These are phyloP conservation scores for Davidsoniella virescens DNA, from an alignment of 2,329 filamentous ascomycete genomes.

Conservation along the genomic window DNA sequence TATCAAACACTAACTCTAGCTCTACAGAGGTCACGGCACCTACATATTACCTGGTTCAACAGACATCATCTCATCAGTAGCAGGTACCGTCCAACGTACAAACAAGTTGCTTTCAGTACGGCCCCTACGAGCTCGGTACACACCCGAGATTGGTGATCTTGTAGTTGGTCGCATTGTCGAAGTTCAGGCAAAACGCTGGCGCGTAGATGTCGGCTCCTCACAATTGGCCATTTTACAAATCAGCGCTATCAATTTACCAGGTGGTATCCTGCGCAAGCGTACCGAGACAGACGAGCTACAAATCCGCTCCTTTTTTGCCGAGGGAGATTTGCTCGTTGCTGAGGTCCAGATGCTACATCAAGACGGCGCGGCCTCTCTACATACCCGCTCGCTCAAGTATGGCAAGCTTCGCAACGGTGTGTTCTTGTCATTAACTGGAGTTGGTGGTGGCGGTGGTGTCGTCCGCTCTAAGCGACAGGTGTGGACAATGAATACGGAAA, in stretches of 20 bases:
- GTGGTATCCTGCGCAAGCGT: conserved; percentile 76
- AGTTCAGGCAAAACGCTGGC: conserved; percentile 88
- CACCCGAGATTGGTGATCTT: conserved; percentile 87
- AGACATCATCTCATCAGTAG: conserved; percentile 75
- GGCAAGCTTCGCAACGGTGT: conserved; percentile 89
- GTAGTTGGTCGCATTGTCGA: conserved; percentile 87
- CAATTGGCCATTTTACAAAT: conserved; percentile 75
- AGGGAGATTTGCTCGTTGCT: conserved; percentile 84
- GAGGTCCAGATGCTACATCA: conserved; percentile 83
- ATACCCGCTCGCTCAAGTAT: conserved; percentile 83
- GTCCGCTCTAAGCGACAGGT: conserved; percentile 73
- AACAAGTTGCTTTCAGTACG: conserved; percentile 93
- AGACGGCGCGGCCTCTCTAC: conserved; percentile 73
- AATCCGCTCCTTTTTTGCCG: conserved; percentile 91
- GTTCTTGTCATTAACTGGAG: conserved; percentile 67
- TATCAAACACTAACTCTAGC: not conserved
- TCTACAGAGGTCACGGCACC: conserved; percentile 71
- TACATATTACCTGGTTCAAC: conserved; percentile 48
- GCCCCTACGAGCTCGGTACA: conserved; percentile 82
- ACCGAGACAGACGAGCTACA: conserved; percentile 95
- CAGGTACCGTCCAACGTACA: conserved; percentile 77
- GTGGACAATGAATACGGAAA: conserved; percentile 54
- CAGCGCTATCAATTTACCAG: conserved; percentile 82
- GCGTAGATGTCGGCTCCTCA: conserved; percentile 79
- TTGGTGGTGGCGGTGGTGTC: conserved; percentile 74